Percentiles rank a stretch among this genome's conserved stretches.
Evolutionary conservation across 192 early-diverging fungal genomes (phyloP).

Genomic region (Entomortierella parvispora): DNA sequence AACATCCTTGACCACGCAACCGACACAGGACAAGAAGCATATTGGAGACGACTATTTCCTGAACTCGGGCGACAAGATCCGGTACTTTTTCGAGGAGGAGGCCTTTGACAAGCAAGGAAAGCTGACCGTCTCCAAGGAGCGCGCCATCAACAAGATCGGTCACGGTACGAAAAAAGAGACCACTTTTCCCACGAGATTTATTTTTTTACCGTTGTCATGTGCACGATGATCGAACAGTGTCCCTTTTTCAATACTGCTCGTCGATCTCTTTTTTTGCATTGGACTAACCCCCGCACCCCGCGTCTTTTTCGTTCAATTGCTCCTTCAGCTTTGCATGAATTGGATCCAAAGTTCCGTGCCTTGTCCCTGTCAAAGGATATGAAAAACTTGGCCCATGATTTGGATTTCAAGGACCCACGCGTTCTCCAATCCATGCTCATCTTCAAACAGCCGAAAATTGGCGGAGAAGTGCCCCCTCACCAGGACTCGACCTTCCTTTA

Average conservation of each 20-base stretch:
- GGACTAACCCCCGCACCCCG: too few species aligned
- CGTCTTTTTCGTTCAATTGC: neutral
- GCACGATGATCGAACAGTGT: too few species aligned
- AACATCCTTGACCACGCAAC: neutral
- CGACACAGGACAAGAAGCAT: constrained; percentile 60
- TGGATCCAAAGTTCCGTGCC: constrained; percentile 78
- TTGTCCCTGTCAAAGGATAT: constrained; percentile 68
- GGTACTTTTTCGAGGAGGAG: constrained; percentile 90
- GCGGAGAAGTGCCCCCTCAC: constrained; percentile 82
- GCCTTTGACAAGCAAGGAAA: constrained; percentile 76
- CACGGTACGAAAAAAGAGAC: constrained; percentile 66
- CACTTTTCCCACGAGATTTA: neutral
- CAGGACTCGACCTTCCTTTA: constrained; percentile 94
- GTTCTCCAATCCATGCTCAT: constrained; percentile 95
- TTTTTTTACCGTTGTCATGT: neutral
- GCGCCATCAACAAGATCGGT: constrained; percentile 91
- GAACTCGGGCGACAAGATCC: constrained; percentile 80
- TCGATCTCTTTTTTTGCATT: neutral
- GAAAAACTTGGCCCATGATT: constrained; percentile 60
- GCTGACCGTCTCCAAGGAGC: constrained; percentile 66
- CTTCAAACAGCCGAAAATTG: constrained; percentile 77
- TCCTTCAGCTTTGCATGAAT: constrained; percentile 74
- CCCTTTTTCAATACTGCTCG: too few species aligned
- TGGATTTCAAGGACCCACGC: constrained; percentile 77
- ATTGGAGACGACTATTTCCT: constrained; percentile 93